Percentiles rank a stretch among this genome's conserved stretches.
Evolutionary conservation across 2,329 filamentous ascomycete genomes (phyloP).

Genomic region (Fusarium sp.): DNA sequence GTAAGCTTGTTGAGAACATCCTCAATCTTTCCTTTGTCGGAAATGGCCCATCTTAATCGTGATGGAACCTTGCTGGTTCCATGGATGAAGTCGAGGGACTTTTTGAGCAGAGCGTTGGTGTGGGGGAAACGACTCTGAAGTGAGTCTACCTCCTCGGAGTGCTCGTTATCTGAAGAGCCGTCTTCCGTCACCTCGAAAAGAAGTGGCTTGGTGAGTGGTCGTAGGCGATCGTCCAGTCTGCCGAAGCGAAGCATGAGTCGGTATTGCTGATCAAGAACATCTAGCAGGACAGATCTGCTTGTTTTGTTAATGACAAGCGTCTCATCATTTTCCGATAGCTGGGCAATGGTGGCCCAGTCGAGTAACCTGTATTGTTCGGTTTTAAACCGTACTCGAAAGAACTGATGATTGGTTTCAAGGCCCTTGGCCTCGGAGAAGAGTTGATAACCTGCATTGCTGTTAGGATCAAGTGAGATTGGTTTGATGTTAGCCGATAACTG

Average conservation of each 20-base stretch:
- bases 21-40: constrained; percentile 9
- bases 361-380: constrained; percentile 13
- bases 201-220: constrained; percentile 8
- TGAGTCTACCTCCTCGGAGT: too few species aligned
- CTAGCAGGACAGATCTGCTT: constrained; percentile 1
- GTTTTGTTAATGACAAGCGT: constrained; percentile 5
- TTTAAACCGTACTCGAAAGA: constrained; percentile 10
- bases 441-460: too few species aligned
- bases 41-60: constrained; percentile 8
- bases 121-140: too few species aligned
- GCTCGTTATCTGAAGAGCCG: too few species aligned
- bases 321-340: constrained; percentile 6
- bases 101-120: too few species aligned
- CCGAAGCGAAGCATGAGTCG: constrained; percentile 12
- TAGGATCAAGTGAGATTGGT: background rate
- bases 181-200: background rate
- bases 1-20: constrained; percentile 7
- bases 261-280: constrained; percentile 10
- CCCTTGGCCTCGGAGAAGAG: too few species aligned
- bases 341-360: constrained; percentile 13
- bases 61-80: constrained; percentile 1
- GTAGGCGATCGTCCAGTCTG: constrained; percentile 5
- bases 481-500: too few species aligned
- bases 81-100: constrained; percentile 6
- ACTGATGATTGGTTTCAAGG: too few species aligned